Base-by-base conservation (phyloP, 2,329 filamentous ascomycete species). In the Trichophaea hybrida region DNA sequence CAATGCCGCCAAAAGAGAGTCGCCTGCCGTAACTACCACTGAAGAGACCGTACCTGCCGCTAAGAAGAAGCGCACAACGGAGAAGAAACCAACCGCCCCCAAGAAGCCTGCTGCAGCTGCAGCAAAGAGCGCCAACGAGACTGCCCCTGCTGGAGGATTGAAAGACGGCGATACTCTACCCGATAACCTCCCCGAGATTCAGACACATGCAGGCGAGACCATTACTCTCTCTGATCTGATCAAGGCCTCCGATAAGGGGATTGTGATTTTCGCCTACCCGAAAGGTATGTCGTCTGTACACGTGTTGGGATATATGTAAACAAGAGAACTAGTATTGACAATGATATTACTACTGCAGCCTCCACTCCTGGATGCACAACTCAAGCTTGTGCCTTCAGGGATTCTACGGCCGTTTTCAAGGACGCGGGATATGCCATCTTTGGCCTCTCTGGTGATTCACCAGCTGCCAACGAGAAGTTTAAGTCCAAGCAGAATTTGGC, bases 211-310 rank as follows among this genome's bases (percentile, higher is more conserved):
- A 65, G 89, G 89, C 68, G 75, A 78, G 57, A 86, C 85, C 74
- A 89, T 85, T 5, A 88, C 82, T 1, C 76, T 98, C 61, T 85
- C 88, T 74, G 77, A 82, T 68, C 81, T 98, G 31, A 79, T 96
- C 53, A 84, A 88, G 55, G 80, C 85, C 70, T 94, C 89, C 78
- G 83, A 87, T 74, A 78, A 80, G 38, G 93, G 91, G 32, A 85
- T 97, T 48, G 88, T 95, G 37, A 75, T 97, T 34, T 96, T 98
- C 73, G 96, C 90, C 35, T 97, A 97, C 71, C 93, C 93, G 61
- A 94, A 86, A 62, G 63, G 63, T 65, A 64, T 56, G 57, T 59
- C 32, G 46, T 37, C 10, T 49, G 35, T 32, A 49, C 1, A 49
- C 10, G 7, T 2, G 17, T 34, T 15, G 13, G 33, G n/a, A 52